Conservation (phyloP, 352 stramenopile genomes). For the Globisporangium nagaii region DNA sequence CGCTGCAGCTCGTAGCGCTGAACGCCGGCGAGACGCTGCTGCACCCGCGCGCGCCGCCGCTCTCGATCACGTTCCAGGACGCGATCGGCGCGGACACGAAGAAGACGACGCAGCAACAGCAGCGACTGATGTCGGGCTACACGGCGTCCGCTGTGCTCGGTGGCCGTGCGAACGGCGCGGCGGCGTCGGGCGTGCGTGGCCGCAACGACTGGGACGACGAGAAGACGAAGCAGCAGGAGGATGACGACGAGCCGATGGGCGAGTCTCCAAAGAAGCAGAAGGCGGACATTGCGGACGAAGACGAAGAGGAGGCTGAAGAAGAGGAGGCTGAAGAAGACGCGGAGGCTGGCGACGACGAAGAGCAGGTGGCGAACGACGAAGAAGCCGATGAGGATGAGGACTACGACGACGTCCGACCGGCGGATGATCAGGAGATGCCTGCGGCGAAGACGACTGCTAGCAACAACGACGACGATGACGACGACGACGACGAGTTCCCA, state of each 20-base stretch:
- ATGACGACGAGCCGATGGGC: slow-evolving; percentile 5
- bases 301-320: slow-evolving; percentile 16
- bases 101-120: slow-evolving; percentile 5
- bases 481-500: slow-evolving; percentile 76
- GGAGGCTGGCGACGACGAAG: slow-evolving; percentile 30
- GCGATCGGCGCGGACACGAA: slow-evolving; percentile 13
- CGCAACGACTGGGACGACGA: slow-evolving; percentile 36
- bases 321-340: background rate
- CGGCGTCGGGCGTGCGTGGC: slow-evolving; percentile 19
- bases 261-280: slow-evolving; percentile 20
- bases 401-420: slow-evolving; percentile 10
- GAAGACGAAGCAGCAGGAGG: background rate
- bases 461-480: slow-evolving; percentile 19
- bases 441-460: background rate
- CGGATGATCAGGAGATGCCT: background rate
- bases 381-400: slow-evolving; percentile 23
- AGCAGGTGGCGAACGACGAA: slow-evolving; percentile 57
- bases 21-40: slow-evolving; percentile 64
- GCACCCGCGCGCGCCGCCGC: slow-evolving; percentile 64
- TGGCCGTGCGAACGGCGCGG: background rate
- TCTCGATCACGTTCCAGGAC: slow-evolving; percentile 50
- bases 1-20: slow-evolving; percentile 47
- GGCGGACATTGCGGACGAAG: slow-evolving; percentile 5
- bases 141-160: background rate
- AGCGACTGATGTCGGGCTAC: background rate